Evolutionary conservation across 345 rosid species (phyloP).

Genomic region (Euphorbia peplus): DNA sequence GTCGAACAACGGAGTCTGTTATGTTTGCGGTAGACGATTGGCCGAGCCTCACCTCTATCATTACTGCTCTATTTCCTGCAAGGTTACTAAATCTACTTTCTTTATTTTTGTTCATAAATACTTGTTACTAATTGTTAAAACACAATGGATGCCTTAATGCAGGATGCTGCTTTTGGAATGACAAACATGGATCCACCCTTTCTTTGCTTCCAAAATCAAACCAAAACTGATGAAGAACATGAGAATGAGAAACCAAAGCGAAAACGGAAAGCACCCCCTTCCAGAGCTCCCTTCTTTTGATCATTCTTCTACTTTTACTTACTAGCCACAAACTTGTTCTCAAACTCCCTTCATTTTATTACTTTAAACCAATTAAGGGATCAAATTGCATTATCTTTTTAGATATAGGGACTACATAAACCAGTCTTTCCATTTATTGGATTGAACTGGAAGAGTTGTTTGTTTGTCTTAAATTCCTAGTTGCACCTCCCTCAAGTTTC

Average conservation of each 20-base stretch:
- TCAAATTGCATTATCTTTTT: too few species aligned
- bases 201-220: conserved; percentile 8
- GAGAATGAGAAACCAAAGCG: neutral
- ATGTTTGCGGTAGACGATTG: conserved; percentile 33
- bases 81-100: conserved; percentile 25
- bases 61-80: conserved; percentile 47
- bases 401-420: too few species aligned
- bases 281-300: conserved; percentile 31
- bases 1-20: conserved; percentile 15
- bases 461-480: too few species aligned
- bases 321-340: neutral
- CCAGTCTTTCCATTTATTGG: too few species aligned
- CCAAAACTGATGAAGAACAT: conserved; percentile 5
- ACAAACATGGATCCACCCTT: conserved; percentile 15
- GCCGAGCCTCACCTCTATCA: conserved; percentile 30
- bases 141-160: neutral
- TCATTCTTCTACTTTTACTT: too few species aligned
- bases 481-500: too few species aligned
- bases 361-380: too few species aligned
- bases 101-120: too few species aligned
- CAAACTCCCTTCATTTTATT: too few species aligned
- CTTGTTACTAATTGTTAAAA: too few species aligned
- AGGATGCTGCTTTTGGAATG: conserved; percentile 18
- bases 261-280: conserved; percentile 26
- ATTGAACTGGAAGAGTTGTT: too few species aligned